phyloP scores from a whole-genome alignment of 257 asterid genomes.

The Plectranthus barbatus region DNA sequence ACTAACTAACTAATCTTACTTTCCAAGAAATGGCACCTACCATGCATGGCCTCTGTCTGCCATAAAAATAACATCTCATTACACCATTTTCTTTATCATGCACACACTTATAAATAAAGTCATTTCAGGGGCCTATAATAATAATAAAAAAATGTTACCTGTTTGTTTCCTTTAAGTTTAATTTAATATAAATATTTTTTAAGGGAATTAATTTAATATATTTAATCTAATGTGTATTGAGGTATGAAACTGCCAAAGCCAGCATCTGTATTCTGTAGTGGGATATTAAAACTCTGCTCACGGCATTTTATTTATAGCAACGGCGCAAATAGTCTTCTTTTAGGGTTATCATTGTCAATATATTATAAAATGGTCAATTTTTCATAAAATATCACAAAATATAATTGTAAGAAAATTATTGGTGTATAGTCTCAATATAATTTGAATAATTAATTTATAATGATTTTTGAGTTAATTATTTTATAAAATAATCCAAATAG shows the following conservation, averaged over 20 bases:
- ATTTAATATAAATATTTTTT: too few relatives aligned
- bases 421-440: too few relatives aligned
- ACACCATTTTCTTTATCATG: conserved; percentile 28
- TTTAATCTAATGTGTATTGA: background rate
- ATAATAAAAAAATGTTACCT: background rate
- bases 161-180: background rate
- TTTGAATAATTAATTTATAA: too few relatives aligned
- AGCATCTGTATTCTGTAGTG: background rate
- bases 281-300: background rate
- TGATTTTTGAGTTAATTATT: too few relatives aligned
- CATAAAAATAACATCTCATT: conserved; percentile 46
- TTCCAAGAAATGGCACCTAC: conserved; percentile 51
- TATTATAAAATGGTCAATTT: too few relatives aligned
- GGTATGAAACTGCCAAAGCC: background rate
- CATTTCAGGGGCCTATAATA: conserved; percentile 15
- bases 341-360: background rate
- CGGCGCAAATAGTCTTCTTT: background rate
- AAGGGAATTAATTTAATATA: too few relatives aligned
- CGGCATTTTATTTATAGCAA: background rate
- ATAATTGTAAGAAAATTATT: too few relatives aligned
- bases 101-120: conserved; percentile 12
- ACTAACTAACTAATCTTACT: conserved; percentile 40
- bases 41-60: conserved; percentile 69
- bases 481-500: too few relatives aligned
- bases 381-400: background rate